Base-by-base conservation (phyloP, 2,329 filamentous ascomycete species). In the Pseudogymnoascus sp. region DNA sequence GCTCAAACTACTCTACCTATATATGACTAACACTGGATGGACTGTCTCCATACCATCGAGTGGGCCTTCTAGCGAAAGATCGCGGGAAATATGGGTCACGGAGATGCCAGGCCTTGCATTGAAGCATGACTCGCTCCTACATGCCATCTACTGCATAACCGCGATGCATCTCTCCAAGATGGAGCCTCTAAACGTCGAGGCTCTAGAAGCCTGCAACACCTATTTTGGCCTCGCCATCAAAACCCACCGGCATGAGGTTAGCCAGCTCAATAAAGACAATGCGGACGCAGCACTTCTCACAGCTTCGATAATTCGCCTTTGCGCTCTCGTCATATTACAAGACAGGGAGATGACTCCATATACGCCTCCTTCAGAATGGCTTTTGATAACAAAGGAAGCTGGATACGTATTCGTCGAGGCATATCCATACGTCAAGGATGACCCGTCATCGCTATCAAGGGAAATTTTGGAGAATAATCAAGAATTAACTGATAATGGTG, bases 1-100 rank as follows among this genome's bases (percentile, higher is more conserved):
- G 60, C 66, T 71, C 2, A 64, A 36, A 17, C 66, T 71, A 11
- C 62, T 70, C n/a, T 68, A 67, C 17, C 65, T 68, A 1, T 70
- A 68, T 53, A 67, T 65, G 33, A 62, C 64, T 15, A 61, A 59
- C 17, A 69, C 68, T 11, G 57, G 64, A 28, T 53, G 61, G 19
- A 67, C 67, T 1, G 63, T 65, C n/a, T 50, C 36, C 38, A 7
- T 57, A 6, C 47, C 47, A 17, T 57, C 47, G 8, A 31, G 47
- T 28, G 47, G 26, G 7, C 9, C 26, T 31, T 19, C 26, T 17
- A 57, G 47, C 10, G 47, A 57, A 31, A 57, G 47, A 57, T 31
- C 47, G 15, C 36, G 62, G 40, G 60, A 65, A 42, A 31, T 42
- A 8, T 53, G 62, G 17, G 60, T 65, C 35, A 15, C 62, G 1